Evolutionary conservation across 139 green algal genomes (phyloP), one percentile per base, ranked within the genome.

Genomic region (Chlorella vulgaris): DNA sequence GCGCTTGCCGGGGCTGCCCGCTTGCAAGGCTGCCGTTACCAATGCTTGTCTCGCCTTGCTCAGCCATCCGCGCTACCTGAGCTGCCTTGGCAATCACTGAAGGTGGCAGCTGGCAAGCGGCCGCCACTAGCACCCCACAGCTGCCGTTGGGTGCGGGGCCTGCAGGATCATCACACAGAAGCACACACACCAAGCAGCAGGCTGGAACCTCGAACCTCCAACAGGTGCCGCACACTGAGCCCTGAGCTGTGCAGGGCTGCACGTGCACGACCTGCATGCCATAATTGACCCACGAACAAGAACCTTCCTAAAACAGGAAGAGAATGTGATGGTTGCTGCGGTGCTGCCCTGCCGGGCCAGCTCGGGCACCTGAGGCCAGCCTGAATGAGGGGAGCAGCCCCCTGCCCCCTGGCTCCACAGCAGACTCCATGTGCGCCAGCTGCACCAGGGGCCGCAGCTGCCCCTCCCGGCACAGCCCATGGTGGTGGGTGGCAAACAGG

Each of bases 401-500:
- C 3, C 65, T 50, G 2, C 63, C n/a, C n/a, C n/a, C 60, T 7
- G 53, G 22, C 7, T 55, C 51, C 3, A 83, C 80, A 8, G 33
- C 69, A 22, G 53, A 82, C 26, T 78, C 70, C 89, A 93, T 92
- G 89, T 93, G 89, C 10, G 51, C 81, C 35, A 83, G 70, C 31
- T 69, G 73, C 60, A 88, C 75, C 42, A 69, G 7, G 29, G 29
- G 29, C 24, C 26, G n/a, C 24, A 74, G 62, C 7, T 43, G 51
- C 6, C 69, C 51, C 43, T 84, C 50, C 19, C 26, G 31, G 6
- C 83, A 91, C 19, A 98, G 88, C 69, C 92, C 91, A 43, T 96
- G 93, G 86, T 97, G 98, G 88, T 98, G 95, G 2, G 95, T 98
- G 38, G 95, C 93, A 83, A 98, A 98, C 26, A 98, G 88, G 26